A percentile compares a stretch with the other conserved stretches of the same genome.
Conservation (phyloP, 2,329 filamentous ascomycete species). For the Trichoderma oligosporum region DNA sequence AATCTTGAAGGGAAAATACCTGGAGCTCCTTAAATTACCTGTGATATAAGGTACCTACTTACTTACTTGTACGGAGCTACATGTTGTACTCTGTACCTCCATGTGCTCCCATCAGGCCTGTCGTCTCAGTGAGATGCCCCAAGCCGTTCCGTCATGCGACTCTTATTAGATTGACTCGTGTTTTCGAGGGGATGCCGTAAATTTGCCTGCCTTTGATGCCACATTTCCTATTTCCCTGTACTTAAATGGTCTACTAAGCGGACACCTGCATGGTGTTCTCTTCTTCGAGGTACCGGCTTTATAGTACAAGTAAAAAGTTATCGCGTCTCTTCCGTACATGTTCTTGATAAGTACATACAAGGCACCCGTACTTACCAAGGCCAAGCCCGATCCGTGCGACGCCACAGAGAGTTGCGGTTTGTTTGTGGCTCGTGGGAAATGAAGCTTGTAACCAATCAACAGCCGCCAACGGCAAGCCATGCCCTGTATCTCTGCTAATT, state of each 20-base stretch:
- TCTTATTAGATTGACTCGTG: constrained; percentile 13
- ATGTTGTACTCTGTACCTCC: constrained; percentile 4
- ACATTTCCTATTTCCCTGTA: too few species aligned
- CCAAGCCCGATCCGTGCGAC: constrained; percentile 19
- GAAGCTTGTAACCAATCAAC: constrained; percentile 14
- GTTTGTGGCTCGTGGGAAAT: constrained; percentile 15
- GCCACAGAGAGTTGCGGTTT: constrained; percentile 13
- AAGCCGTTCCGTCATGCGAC: constrained; percentile 13
- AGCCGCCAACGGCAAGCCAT: neutral
- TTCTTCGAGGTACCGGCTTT: neutral
- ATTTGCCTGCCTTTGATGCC: neutral
- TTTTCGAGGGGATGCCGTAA: constrained; percentile 3
- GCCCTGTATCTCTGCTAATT: constrained; percentile 15
- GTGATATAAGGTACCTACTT: neutral
- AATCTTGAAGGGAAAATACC: constrained; percentile 3
- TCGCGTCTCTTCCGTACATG: constrained; percentile 3
- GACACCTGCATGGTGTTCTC: neutral
- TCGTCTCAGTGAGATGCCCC: constrained; percentile 7
- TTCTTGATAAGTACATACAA: too few species aligned
- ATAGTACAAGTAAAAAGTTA: neutral
- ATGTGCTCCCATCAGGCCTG: constrained; percentile 1
- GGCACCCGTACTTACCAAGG: too few species aligned
- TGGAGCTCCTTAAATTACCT: constrained; percentile 20
- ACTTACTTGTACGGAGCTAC: too few species aligned
- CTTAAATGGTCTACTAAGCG: neutral